Percentiles rank a stretch among this genome's conserved stretches.
These are phyloP conservation scores for Dalechampia spathulata DNA, from an alignment of 441 rosid species.

Conservation along the genomic window DNA sequence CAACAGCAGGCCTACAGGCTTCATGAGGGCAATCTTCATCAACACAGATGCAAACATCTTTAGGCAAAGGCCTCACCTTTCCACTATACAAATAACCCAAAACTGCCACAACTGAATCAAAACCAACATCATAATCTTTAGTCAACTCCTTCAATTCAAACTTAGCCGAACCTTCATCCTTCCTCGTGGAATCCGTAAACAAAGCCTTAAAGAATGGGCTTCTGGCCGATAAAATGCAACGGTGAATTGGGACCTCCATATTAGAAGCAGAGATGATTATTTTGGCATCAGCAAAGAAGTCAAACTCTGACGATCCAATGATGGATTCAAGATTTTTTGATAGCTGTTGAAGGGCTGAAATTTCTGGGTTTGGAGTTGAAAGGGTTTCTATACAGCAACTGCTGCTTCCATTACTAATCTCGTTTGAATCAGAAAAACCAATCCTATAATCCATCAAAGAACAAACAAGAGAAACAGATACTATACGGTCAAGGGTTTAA, in stretches of 20 bases:
- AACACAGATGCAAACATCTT: constrained; percentile 46
- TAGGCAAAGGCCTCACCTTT: constrained; percentile 42
- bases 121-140: constrained; percentile 45
- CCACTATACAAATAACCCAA: constrained; percentile 67
- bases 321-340: constrained; percentile 46
- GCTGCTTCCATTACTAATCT: constrained; percentile 56
- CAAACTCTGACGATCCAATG: constrained; percentile 36
- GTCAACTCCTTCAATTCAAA: constrained; percentile 51
- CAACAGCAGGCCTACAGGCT: constrained; percentile 67
- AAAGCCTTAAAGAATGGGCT: constrained; percentile 45
- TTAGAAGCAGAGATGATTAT: constrained; percentile 13
- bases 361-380: constrained; percentile 25
- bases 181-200: constrained; percentile 23
- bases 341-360: constrained; percentile 42
- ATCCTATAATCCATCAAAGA: constrained; percentile 39
- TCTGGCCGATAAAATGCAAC: constrained; percentile 71
- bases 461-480: neutral
- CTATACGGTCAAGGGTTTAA: neutral
- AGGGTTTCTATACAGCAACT: constrained; percentile 37
- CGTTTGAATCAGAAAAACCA: constrained; percentile 62
- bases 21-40: constrained; percentile 65
- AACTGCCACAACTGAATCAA: constrained; percentile 48
- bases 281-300: constrained; percentile 60
- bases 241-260: constrained; percentile 52
- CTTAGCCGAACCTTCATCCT: constrained; percentile 25